Conservation (phyloP, 306 rosid genomes). For the Dalbergia cultrata region DNA sequence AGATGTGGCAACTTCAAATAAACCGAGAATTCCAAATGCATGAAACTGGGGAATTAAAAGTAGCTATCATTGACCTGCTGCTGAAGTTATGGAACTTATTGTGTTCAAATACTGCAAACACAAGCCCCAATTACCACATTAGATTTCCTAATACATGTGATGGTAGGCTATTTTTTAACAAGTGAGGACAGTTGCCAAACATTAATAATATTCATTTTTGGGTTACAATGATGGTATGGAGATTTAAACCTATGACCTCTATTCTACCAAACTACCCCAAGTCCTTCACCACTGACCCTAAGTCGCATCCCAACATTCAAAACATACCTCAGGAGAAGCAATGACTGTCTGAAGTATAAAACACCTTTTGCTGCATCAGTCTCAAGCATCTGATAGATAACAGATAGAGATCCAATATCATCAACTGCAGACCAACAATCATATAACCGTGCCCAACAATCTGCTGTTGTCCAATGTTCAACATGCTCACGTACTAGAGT, state of each 20-base stretch:
- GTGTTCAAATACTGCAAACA: constrained; percentile 21
- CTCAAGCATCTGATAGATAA: constrained; percentile 96
- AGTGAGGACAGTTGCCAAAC: constrained; percentile 4
- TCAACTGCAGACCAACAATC: constrained; percentile 98
- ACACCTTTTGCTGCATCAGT: constrained; percentile 93
- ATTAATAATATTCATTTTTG: constrained; percentile 1
- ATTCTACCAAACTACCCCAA: not conserved
- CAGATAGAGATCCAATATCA: constrained; percentile 94
- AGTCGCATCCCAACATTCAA: constrained; percentile 24
- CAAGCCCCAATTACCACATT: constrained; percentile 11
- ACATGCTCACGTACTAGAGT: constrained; percentile 93
- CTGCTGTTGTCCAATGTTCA: constrained; percentile 89
- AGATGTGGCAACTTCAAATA: not conserved
- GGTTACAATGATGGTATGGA: constrained; percentile 6
- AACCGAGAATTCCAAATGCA: constrained; percentile 9
- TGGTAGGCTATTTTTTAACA: constrained; percentile 2
- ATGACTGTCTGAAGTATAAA: constrained; percentile 90
- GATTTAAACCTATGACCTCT: constrained; percentile 20
- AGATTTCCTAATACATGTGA: constrained; percentile 18
- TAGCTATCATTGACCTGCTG: not conserved
- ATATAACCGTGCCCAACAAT: constrained; percentile 90
- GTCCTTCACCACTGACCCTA: not conserved
- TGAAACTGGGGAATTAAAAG: not conserved
- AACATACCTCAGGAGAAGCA: constrained; percentile 91
- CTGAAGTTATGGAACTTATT: constrained; percentile 11